phyloP scores from a whole-genome alignment of 2,329 filamentous ascomycete species.

The Trichoderma arundinaceum region DNA sequence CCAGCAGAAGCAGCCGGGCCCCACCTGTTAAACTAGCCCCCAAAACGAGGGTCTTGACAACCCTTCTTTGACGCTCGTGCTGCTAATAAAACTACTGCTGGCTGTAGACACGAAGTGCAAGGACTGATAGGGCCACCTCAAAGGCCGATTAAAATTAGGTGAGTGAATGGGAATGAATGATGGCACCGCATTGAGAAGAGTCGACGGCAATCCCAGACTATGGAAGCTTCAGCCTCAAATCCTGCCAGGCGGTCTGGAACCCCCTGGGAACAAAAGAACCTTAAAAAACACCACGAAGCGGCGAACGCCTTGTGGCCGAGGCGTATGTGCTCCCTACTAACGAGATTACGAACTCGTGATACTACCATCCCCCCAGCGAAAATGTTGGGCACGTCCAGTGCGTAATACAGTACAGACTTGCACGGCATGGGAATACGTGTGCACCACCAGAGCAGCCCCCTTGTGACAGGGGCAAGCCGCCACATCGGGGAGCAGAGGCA shows the following conservation, averaged over 20 bases:
- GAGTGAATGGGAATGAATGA: constrained; percentile 17
- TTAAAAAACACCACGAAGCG: constrained; percentile 15
- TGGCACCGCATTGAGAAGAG: constrained; percentile 26
- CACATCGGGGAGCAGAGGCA: constrained; percentile 24
- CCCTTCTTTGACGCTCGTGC: constrained; percentile 1
- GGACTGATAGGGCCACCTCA: not conserved
- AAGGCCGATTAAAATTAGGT: constrained; percentile 15
- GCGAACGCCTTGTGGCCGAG: constrained; percentile 16
- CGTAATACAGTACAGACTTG: constrained; percentile 6
- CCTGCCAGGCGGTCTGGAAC: constrained; percentile 24
- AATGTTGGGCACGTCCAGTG: constrained; percentile 3
- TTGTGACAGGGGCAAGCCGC: constrained; percentile 21
- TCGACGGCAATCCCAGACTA: constrained; percentile 4
- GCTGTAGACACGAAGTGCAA: constrained; percentile 1
- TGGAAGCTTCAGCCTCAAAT: constrained; percentile 27
- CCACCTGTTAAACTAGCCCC: constrained; percentile 15
- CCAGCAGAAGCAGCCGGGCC: constrained; percentile 7
- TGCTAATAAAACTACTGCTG: constrained; percentile 14
- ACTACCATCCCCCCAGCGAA: constrained; percentile 4
- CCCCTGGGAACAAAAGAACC: constrained; percentile 25
- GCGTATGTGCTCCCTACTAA: constrained; percentile 5
- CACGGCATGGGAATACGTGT: not conserved
- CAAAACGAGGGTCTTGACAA: constrained; percentile 21
- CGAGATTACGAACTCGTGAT: constrained; percentile 24
- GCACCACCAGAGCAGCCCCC: constrained; percentile 4